These are phyloP conservation scores for Lentinus tigrinus DNA, from an alignment of 768 basidiomycete species.

Conservation along the genomic window DNA sequence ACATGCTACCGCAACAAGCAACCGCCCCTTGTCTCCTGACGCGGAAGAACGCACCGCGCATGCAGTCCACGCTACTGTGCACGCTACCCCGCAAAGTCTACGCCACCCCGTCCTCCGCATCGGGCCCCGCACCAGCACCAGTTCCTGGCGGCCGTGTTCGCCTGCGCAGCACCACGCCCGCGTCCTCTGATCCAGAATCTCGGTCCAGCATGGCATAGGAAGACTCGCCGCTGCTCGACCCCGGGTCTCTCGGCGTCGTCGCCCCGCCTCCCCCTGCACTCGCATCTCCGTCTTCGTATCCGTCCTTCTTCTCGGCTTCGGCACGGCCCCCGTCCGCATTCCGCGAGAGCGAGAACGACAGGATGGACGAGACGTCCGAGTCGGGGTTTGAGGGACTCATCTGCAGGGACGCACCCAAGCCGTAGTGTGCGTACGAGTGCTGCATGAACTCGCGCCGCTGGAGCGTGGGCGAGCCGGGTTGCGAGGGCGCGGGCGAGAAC, in stretches of 20 bases:
- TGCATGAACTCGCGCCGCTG: conserved; percentile 20
- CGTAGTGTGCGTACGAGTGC: conserved; percentile 13
- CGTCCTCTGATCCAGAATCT: conserved; percentile 26
- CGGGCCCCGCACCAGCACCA: conserved; percentile 6
- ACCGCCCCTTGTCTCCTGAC: conserved; percentile 12
- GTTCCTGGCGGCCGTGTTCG: conserved; percentile 18
- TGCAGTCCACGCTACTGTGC: not conserved
- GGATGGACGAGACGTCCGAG: not conserved
- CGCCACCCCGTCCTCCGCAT: conserved; percentile 4
- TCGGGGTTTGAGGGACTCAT: not conserved
- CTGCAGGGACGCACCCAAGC: conserved; percentile 8
- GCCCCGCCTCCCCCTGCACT: conserved; percentile 2
- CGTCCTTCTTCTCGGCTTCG: not conserved
- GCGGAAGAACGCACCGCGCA: not conserved
- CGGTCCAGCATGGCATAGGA: conserved; percentile 25
- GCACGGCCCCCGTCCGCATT: conserved; percentile 2
- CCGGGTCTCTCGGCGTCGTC: conserved; percentile 9
- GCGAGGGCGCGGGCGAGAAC: conserved; percentile 69
- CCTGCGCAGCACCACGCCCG: conserved; percentile 20
- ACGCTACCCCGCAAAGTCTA: not conserved
- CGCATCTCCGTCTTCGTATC: conserved; percentile 1
- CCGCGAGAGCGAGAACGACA: not conserved
- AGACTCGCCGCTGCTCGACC: conserved; percentile 25
- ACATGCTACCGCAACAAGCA: conserved; percentile 15
- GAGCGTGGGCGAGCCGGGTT: conserved; percentile 62